These are phyloP conservation scores for Bondarzewia mesenterica DNA, from an alignment of 1,284 basidiomycete genomes.

Conservation along the genomic window DNA sequence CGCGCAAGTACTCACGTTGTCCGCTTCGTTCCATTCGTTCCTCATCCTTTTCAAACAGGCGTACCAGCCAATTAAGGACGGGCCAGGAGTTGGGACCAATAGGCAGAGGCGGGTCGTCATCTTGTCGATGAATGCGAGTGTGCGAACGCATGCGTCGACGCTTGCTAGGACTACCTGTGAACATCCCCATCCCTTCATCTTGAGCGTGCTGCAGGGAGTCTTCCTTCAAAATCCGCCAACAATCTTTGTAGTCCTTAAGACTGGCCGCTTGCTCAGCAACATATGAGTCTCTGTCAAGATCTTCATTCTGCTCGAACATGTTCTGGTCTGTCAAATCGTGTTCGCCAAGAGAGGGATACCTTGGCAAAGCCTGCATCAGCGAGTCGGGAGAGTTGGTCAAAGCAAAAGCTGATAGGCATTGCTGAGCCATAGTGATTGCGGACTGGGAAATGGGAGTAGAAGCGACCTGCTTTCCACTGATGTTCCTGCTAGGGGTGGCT, in stretches of 20 bases:
- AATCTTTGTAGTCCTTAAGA: constrained; percentile 43
- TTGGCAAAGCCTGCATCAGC: constrained; percentile 48
- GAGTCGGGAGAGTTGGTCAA: constrained; percentile 46
- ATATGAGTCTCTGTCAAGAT: constrained; percentile 44
- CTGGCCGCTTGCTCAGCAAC: constrained; percentile 45
- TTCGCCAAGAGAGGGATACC: constrained; percentile 23
- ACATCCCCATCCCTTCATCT: constrained; percentile 7
- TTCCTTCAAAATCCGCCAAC: constrained; percentile 52
- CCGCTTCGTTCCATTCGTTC: constrained; percentile 21
- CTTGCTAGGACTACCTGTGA: constrained; percentile 10
- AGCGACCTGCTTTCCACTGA: constrained; percentile 23
- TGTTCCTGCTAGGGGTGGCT: constrained; percentile 10
- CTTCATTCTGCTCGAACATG: constrained; percentile 12
- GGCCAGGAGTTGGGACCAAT: constrained; percentile 59
- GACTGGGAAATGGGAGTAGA: constrained; percentile 36
- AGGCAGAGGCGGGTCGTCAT: constrained; percentile 21
- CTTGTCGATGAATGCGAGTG: constrained; percentile 17
- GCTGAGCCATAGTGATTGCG: constrained; percentile 36
- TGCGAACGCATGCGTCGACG: constrained; percentile 6
- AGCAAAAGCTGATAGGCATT: constrained; percentile 47
- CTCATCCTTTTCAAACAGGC: constrained; percentile 59
- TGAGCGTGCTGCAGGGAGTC: constrained; percentile 38
- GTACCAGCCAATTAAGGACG: constrained; percentile 55
- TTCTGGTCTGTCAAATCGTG: background rate
- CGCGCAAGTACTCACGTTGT: constrained; percentile 21